Percentiles rank a stretch among this genome's conserved stretches.
These are phyloP conservation scores for Tubosaeta sp. DNA, from an alignment of 768 basidiomycete species.

Conservation along the genomic window DNA sequence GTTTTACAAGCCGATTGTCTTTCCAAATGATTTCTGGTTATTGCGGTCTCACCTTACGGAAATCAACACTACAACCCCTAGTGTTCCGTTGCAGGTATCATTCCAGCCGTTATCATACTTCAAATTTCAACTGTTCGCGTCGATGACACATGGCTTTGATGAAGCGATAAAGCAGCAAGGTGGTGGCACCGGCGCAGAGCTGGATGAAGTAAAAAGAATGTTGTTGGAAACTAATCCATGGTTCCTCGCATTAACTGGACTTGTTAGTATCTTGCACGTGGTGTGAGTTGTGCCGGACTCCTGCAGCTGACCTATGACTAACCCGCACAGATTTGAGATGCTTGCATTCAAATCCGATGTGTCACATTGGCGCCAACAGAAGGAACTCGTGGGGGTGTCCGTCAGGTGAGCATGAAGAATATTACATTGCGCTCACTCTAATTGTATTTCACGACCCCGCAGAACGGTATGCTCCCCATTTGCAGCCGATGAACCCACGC, in stretches of 20 bases:
- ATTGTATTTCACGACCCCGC: constrained; percentile 17
- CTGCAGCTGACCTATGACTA: constrained; percentile 7
- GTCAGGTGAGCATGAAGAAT: constrained; percentile 55
- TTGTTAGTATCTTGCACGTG: constrained; percentile 85
- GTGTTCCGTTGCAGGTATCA: constrained; percentile 73
- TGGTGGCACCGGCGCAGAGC: constrained; percentile 56
- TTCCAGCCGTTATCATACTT: constrained; percentile 83
- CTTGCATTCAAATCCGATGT: constrained; percentile 95
- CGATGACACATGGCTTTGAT: constrained; percentile 82
- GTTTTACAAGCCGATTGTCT: constrained; percentile 84
- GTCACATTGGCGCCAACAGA: constrained; percentile 90
- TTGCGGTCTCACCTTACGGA: constrained; percentile 77
- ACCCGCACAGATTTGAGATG: constrained; percentile 74
- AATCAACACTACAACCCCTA: constrained; percentile 78
- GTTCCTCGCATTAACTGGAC: constrained; percentile 77
- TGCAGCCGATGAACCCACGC: constrained; percentile 8
- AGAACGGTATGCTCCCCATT: constrained; percentile 49
- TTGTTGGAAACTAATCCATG: constrained; percentile 84
- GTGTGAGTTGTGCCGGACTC: constrained; percentile 49
- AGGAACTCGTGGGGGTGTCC: constrained; percentile 93
- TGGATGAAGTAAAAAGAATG: constrained; percentile 97
- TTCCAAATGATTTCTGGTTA: constrained; percentile 95
- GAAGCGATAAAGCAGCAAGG: constrained; percentile 80
- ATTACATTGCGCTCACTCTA: constrained; percentile 10
- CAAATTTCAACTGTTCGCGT: constrained; percentile 84